Percentiles rank a stretch among this genome's conserved stretches.
Conservation (phyloP, 129 eudicot genomes). For the Erigeron canadensis region DNA sequence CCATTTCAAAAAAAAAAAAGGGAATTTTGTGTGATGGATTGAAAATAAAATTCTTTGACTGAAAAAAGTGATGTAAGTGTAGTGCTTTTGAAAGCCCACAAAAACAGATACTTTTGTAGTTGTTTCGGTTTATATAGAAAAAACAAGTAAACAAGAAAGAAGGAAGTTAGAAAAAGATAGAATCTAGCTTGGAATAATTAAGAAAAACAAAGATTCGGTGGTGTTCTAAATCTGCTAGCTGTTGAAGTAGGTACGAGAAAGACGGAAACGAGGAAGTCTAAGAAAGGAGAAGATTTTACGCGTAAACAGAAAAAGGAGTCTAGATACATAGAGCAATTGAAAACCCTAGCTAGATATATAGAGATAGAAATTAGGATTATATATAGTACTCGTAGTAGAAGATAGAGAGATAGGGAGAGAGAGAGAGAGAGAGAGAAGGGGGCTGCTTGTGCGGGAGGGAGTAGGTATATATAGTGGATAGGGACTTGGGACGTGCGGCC, state of each 20-base stretch:
- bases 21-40: not conserved
- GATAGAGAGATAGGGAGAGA: constrained; percentile 11
- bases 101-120: not conserved
- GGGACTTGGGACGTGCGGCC: constrained; percentile 36
- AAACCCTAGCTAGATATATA: no score
- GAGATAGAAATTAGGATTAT: no score
- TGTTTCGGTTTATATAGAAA: no score
- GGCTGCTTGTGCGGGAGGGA: constrained; percentile 16
- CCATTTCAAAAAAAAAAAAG: constrained; percentile 24
- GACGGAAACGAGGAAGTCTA: constrained; percentile 29
- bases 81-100: constrained; percentile 27
- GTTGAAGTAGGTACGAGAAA: constrained; percentile 28
- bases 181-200: constrained; percentile 19
- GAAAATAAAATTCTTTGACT: constrained; percentile 32
- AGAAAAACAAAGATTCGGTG: constrained; percentile 23
- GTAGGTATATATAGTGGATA: constrained; percentile 27
- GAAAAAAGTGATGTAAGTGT: constrained; percentile 25
- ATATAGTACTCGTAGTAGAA: no score
- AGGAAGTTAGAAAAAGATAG: constrained; percentile 10
- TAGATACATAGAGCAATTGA: no score
- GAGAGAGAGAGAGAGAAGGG: constrained; percentile 9
- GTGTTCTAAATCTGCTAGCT: constrained; percentile 21
- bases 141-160: not conserved
- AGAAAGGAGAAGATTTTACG: constrained; percentile 29
- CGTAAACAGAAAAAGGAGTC: constrained; percentile 23